These are phyloP conservation scores for Calonectria montana DNA, from an alignment of 2,329 filamentous ascomycete species.

Conservation along the genomic window DNA sequence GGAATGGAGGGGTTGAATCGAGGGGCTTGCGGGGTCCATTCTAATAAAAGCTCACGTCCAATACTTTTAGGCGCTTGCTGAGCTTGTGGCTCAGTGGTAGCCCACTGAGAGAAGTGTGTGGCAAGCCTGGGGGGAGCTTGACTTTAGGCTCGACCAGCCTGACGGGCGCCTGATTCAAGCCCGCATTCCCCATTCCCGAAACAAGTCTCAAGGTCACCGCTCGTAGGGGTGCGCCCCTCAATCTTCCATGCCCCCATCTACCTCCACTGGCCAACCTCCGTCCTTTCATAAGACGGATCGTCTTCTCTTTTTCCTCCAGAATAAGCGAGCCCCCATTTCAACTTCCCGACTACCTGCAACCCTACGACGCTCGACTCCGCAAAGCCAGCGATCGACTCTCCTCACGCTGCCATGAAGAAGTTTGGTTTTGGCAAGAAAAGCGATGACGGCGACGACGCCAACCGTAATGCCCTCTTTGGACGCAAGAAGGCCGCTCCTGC, in stretches of 20 bases:
- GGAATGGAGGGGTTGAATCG: conserved; percentile 21
- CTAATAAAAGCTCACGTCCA: conserved; percentile 21
- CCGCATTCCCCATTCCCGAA: conserved; percentile 37
- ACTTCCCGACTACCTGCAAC: conserved; percentile 18
- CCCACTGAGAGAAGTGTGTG: conserved; percentile 3
- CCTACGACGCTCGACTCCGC: background rate
- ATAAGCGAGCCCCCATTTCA: conserved; percentile 27
- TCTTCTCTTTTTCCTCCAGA: conserved; percentile 20
- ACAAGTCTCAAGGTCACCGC: conserved; percentile 35
- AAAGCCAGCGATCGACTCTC: background rate
- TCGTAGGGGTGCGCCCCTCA: conserved; percentile 33
- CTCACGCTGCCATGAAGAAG: conserved; percentile 62
- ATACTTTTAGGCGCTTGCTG: conserved; percentile 32
- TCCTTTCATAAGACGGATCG: conserved; percentile 9
- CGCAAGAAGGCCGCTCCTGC: conserved; percentile 63
- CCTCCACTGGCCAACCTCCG: conserved; percentile 22
- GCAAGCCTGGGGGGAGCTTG: conserved; percentile 20
- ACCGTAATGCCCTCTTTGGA: conserved; percentile 64
- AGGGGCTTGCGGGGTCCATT: conserved; percentile 18
- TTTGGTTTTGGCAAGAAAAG: conserved; percentile 69
- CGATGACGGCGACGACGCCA: conserved; percentile 61
- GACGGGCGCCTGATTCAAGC: conserved; percentile 34
- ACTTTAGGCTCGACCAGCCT: conserved; percentile 32
- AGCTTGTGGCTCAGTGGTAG: conserved; percentile 15
- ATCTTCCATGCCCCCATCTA: conserved; percentile 13